Percentiles rank a stretch among this genome's conserved stretches.
Evolutionary conservation across 768 basidiomycete species (phyloP).

Genomic region (Suillus subalutaceus): DNA sequence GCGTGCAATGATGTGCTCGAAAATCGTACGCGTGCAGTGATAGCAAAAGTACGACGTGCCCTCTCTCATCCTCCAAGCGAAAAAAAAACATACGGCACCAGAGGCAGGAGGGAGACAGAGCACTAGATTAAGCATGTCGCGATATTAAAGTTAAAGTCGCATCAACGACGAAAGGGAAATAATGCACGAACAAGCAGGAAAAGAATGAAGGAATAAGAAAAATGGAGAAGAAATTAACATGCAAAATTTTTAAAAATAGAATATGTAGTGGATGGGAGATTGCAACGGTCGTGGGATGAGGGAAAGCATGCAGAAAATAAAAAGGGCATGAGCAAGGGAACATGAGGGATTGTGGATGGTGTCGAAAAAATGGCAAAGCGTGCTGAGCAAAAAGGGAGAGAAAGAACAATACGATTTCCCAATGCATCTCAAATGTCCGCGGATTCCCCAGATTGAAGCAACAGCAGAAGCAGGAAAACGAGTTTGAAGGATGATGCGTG

Average conservation of each 20-base stretch:
- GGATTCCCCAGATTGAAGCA: conserved; percentile 3
- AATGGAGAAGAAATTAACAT: background rate
- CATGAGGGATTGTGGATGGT: background rate
- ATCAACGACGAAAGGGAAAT: background rate
- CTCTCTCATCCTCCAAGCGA: conserved; percentile 1
- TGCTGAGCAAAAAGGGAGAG: background rate
- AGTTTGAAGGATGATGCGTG: background rate
- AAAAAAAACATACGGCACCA: background rate
- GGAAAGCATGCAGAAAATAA: background rate
- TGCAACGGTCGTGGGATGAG: conserved; percentile 4
- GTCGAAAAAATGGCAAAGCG: background rate
- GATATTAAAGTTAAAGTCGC: conserved; percentile 2
- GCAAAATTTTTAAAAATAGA: background rate
- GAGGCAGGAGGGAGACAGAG: background rate
- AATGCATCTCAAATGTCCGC: conserved; percentile 5
- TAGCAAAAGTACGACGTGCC: background rate
- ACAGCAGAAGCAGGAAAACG: background rate
- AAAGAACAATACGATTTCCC: conserved; percentile 1
- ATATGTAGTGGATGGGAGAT: background rate
- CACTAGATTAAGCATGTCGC: conserved; percentile 2
- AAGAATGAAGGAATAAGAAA: background rate
- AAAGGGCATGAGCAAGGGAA: background rate
- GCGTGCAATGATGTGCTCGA: background rate
- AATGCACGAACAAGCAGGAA: background rate
- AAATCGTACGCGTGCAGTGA: background rate